A percentile compares a stretch with the other conserved stretches of the same genome.
phyloP scores from a whole-genome alignment of 2,329 filamentous ascomycete species.

The Leptographium lundbergii region DNA sequence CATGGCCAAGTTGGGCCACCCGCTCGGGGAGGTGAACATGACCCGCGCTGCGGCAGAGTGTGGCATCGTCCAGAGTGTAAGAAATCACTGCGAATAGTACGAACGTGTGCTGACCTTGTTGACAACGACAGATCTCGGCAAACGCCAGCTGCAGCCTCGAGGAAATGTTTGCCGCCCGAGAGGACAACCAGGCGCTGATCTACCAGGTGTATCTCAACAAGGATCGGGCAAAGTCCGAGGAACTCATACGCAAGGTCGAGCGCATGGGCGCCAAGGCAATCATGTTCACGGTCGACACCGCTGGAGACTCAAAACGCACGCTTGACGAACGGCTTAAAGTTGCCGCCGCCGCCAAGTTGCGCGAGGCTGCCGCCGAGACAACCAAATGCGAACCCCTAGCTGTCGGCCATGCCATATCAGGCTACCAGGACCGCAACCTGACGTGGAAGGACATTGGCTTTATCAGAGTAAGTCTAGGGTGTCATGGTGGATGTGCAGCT shows the following conservation, averaged over 20 bases:
- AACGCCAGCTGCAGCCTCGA: constrained; percentile 7
- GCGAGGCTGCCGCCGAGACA: neutral
- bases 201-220: constrained; percentile 6
- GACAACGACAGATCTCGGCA: neutral
- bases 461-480: constrained; percentile 31
- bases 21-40: constrained; percentile 9
- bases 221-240: neutral
- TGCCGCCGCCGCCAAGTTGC: neutral
- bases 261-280: constrained; percentile 11
- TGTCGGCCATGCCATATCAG: constrained; percentile 21
- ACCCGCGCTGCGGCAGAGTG: constrained; percentile 2
- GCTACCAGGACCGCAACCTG: constrained; percentile 32
- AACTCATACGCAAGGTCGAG: constrained; percentile 7
- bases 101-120: neutral
- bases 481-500: neutral
- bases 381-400: neutral
- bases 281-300: constrained; percentile 31
- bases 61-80: constrained; percentile 3
- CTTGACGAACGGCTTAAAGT: constrained; percentile 10
- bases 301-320: constrained; percentile 26
- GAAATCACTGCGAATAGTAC: neutral
- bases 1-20: constrained; percentile 12
- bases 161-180: constrained; percentile 1
- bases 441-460: constrained; percentile 46
- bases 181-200: neutral